Conservation (phyloP, 2,329 filamentous ascomycete genomes). For the Penicillium sp. region DNA sequence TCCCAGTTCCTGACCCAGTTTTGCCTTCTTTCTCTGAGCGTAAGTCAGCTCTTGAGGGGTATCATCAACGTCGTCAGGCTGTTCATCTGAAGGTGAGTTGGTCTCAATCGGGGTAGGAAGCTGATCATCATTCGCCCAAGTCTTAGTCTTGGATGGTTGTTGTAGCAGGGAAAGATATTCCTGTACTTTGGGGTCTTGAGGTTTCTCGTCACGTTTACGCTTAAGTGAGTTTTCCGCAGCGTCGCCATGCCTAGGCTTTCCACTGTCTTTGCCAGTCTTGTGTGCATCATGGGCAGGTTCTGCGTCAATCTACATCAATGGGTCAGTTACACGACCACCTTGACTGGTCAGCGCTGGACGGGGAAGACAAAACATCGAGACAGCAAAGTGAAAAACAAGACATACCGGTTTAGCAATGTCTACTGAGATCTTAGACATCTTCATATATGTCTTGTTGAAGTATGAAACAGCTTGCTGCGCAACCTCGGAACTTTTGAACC, state of each 20-base stretch:
- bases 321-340: constrained; percentile 49
- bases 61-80: constrained; percentile 26
- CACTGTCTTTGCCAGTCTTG: constrained; percentile 31
- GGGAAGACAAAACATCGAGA: constrained; percentile 25
- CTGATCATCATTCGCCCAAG: constrained; percentile 62
- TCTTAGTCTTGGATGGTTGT: constrained; percentile 66
- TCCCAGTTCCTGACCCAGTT: constrained; percentile 64
- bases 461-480: constrained; percentile 86
- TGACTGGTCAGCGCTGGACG: constrained; percentile 43
- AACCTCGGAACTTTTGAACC: constrained; percentile 82
- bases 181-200: constrained; percentile 76
- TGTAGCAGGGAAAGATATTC: constrained; percentile 88
- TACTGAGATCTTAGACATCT: constrained; percentile 91
- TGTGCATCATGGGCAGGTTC: constrained; percentile 29
- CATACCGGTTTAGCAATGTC: constrained; percentile 83
- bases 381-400: constrained; percentile 25
- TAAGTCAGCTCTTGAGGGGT: constrained; percentile 43
- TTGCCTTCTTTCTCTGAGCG: constrained; percentile 47
- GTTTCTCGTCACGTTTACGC: constrained; percentile 54
- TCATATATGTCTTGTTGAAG: constrained; percentile 94
- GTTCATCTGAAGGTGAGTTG: constrained; percentile 26
- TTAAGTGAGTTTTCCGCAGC: constrained; percentile 40
- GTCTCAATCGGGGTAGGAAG: constrained; percentile 35
- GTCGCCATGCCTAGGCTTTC: constrained; percentile 26
- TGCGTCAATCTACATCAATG: constrained; percentile 46